Evolutionary conservation across 306 rosid genomes (phyloP), one percentile per base, ranked within the genome.

Genomic region (Quercus mongolica): DNA sequence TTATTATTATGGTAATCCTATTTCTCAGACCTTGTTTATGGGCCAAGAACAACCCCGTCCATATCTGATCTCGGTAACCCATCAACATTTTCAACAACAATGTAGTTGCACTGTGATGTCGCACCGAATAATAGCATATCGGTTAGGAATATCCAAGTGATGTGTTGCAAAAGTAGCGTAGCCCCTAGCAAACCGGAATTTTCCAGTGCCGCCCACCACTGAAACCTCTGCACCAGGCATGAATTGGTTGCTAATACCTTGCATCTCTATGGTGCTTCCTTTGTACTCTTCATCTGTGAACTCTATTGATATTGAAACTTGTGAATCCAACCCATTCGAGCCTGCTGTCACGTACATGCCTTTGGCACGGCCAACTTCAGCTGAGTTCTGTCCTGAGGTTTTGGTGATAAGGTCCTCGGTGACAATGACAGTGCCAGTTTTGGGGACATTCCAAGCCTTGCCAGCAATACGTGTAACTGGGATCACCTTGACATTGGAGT

Each of bases 321-420:
- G 75, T 3, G 81, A 5, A 57, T 69, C 71, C 6, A 14, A 62
- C 3, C 87, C 84, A 18, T 83, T 71, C 76, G 64, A 10, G 9
- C 75, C 70, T 0, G 76, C 59, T 0, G 81, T 64, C 35, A 80
- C 81, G 30, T 38, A 64, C 3, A 63, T 12, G 44, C 82, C 84
- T 44, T 76, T 84, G 38, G n/a, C 74, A 12, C 73, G 75, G 7
- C 81, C 87, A 15, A 80, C 69, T 18, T 6, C 1, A 6, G 75
- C 65, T 1, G 84, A 55, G 6, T 71, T 51, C 0, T 25, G 41
- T 25, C 77, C 70, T 0, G 58, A n/a, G 33, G 2, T 56, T 58
- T 62, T 78, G 26, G 87, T 84, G 49, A 76, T 68, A 1, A 5
- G 63, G 74, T 83, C 64, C 44, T 74, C 82, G 5, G 76, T 41